These are phyloP conservation scores for Hypoxylon subgilvum DNA, from an alignment of 495 filamentous ascomycete species.

Conservation along the genomic window DNA sequence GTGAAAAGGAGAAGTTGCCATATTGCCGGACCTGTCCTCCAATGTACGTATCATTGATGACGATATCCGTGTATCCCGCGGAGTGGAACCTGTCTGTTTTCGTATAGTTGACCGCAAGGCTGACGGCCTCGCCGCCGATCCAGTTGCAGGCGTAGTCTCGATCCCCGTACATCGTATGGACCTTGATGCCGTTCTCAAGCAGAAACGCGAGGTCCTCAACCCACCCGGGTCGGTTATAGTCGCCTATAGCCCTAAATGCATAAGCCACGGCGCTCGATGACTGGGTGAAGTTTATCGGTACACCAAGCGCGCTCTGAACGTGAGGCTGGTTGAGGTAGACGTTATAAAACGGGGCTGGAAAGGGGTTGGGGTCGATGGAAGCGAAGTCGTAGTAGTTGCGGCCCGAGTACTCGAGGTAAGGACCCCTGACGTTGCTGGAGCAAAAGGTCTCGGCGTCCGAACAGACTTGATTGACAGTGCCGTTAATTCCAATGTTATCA, in stretches of 20 bases:
- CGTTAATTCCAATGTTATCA: constrained; percentile 54
- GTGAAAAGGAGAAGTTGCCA: constrained; percentile 71
- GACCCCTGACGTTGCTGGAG: constrained; percentile 50
- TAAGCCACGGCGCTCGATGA: constrained; percentile 57
- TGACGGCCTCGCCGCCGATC: constrained; percentile 67
- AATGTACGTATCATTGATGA: constrained; percentile 52
- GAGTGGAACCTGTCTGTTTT: constrained; percentile 52
- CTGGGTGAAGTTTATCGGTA: constrained; percentile 69
- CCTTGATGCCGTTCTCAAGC: constrained; percentile 63
- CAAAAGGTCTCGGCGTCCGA: constrained; percentile 52
- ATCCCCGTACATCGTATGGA: constrained; percentile 69
- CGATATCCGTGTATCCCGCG: constrained; percentile 63
- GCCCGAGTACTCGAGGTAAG: constrained; percentile 50
- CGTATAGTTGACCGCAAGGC: constrained; percentile 59
- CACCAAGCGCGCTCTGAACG: constrained; percentile 69
- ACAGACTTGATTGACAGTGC: constrained; percentile 55
- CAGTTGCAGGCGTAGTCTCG: constrained; percentile 70
- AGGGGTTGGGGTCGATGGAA: constrained; percentile 59
- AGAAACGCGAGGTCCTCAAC: constrained; percentile 58
- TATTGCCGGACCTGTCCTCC: constrained; percentile 72
- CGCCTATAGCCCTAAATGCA: constrained; percentile 61
- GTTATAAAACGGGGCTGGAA: constrained; percentile 61
- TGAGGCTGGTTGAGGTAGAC: constrained; percentile 68
- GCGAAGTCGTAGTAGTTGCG: constrained; percentile 67
- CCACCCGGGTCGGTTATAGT: constrained; percentile 55